Evolutionary conservation across 1,284 basidiomycete species (phyloP).

Genomic region (Laetiporus sulphureus): DNA sequence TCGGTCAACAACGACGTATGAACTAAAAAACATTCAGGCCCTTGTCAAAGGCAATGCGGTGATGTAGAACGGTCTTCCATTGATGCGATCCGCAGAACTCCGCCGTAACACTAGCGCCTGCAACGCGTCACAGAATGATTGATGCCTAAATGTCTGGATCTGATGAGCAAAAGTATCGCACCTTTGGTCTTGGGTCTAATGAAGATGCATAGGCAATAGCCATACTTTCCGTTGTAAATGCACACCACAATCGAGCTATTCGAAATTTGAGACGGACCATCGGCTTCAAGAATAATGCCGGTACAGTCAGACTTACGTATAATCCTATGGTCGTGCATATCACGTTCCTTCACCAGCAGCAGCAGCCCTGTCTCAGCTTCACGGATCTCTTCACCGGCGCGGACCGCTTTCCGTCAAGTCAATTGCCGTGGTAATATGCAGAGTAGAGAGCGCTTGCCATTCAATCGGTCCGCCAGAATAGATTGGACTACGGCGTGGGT

Average conservation of each 20-base stretch:
- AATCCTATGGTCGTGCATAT: conserved; percentile 23
- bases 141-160: conserved; percentile 26
- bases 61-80: conserved; percentile 14
- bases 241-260: conserved; percentile 67
- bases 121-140: not conserved
- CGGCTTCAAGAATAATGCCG: not conserved
- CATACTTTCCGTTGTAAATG: conserved; percentile 78
- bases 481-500: conserved; percentile 25
- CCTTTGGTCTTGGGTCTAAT: conserved; percentile 45
- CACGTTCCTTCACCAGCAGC: conserved; percentile 38
- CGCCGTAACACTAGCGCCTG: conserved; percentile 18
- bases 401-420: conserved; percentile 14
- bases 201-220: conserved; percentile 62
- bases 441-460: conserved; percentile 1
- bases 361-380: conserved; percentile 33
- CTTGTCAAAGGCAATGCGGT: conserved; percentile 15
- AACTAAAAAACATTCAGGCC: conserved; percentile 1
- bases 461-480: conserved; percentile 15
- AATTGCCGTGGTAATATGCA: too few relatives aligned
- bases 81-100: conserved; percentile 7
- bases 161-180: conserved; percentile 28
- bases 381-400: conserved; percentile 8
- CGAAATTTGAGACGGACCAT: conserved; percentile 4
- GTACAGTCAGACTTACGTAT: conserved; percentile 16
- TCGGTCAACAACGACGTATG: not conserved